These are phyloP conservation scores for Diplogelasinospora grovesii DNA, from an alignment of 495 filamentous ascomycete species.

Conservation along the genomic window DNA sequence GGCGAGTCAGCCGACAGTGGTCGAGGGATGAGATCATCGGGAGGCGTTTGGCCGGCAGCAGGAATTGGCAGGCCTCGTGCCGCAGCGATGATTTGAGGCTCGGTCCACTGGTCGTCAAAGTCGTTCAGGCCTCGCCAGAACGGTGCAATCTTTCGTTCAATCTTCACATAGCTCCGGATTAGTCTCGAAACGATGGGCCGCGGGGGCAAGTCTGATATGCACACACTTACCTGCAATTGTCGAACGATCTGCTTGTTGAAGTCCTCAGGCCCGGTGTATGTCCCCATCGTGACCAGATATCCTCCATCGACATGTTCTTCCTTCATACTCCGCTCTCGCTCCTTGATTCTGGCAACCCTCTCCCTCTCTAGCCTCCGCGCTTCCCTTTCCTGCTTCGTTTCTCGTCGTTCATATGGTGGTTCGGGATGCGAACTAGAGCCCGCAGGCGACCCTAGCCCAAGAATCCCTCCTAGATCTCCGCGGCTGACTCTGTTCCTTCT, in stretches of 20 bases:
- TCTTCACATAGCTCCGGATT: constrained; percentile 39
- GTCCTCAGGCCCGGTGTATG: constrained; percentile 87
- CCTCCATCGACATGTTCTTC: constrained; percentile 94
- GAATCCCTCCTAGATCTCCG: constrained; percentile 20
- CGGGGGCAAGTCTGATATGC: background rate
- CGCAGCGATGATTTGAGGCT: constrained; percentile 87
- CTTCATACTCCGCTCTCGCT: constrained; percentile 85
- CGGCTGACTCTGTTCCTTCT: constrained; percentile 23
- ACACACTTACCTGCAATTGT: constrained; percentile 71
- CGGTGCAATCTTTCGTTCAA: constrained; percentile 85
- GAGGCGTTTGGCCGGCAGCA: constrained; percentile 70
- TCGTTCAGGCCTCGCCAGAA: constrained; percentile 95
- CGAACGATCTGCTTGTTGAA: constrained; percentile 86
- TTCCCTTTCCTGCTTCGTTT: constrained; percentile 89
- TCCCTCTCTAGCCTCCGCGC: constrained; percentile 80
- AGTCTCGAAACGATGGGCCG: background rate
- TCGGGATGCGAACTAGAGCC: constrained; percentile 21
- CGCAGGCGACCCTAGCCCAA: constrained; percentile 12
- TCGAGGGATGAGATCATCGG: constrained; percentile 53
- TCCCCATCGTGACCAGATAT: constrained; percentile 87
- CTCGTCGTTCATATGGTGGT: constrained; percentile 51
- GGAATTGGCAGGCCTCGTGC: constrained; percentile 82
- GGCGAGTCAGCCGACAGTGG: constrained; percentile 33
- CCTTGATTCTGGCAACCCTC: constrained; percentile 61
- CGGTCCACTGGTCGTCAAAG: constrained; percentile 81